Conservation (phyloP, 148 eudicot species). For the Bassia scoparia region DNA sequence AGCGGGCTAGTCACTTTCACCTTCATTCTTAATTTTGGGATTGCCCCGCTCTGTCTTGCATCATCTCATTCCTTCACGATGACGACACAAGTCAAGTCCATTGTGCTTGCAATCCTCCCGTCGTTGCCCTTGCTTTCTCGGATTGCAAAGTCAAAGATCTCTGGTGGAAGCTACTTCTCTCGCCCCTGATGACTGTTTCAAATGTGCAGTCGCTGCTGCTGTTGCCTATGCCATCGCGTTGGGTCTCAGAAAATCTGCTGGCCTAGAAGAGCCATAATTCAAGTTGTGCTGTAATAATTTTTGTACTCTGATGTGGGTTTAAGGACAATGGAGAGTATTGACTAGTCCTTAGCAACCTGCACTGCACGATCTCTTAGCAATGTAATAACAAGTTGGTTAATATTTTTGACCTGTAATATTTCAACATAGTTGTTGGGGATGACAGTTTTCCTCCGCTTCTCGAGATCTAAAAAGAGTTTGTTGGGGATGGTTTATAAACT, state of each 20-base stretch:
- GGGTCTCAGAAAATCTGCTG: slow-evolving; percentile 68
- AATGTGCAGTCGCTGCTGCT: slow-evolving; percentile 57
- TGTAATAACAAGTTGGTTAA: not conserved
- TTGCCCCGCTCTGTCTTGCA: slow-evolving; percentile 59
- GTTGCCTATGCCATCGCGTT: slow-evolving; percentile 67
- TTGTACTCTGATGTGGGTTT: no score
- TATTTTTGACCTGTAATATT: no score
- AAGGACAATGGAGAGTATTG: not conserved
- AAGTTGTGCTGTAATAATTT: not conserved
- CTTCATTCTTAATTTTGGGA: slow-evolving; percentile 53
- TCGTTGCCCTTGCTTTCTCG: slow-evolving; percentile 53
- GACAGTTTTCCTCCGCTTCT: no score
- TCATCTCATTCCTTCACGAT: slow-evolving; percentile 65
- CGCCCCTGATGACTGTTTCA: slow-evolving; percentile 29
- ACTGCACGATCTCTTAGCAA: not conserved
- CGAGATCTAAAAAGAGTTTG: no score
- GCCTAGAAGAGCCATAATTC: slow-evolving; percentile 42
- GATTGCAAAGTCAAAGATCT: slow-evolving; percentile 55
- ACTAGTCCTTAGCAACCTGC: no score
- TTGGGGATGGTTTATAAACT: no score
- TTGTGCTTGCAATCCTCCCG: slow-evolving; percentile 54
- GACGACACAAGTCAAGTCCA: slow-evolving; percentile 44
- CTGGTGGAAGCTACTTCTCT: slow-evolving; percentile 50
- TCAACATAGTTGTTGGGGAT: no score
- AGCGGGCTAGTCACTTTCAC: slow-evolving; percentile 63